A percentile compares a stretch with the other conserved stretches of the same genome.
phyloP scores from a whole-genome alignment of 331 rosid genomes.

The Cydonia oblonga region DNA sequence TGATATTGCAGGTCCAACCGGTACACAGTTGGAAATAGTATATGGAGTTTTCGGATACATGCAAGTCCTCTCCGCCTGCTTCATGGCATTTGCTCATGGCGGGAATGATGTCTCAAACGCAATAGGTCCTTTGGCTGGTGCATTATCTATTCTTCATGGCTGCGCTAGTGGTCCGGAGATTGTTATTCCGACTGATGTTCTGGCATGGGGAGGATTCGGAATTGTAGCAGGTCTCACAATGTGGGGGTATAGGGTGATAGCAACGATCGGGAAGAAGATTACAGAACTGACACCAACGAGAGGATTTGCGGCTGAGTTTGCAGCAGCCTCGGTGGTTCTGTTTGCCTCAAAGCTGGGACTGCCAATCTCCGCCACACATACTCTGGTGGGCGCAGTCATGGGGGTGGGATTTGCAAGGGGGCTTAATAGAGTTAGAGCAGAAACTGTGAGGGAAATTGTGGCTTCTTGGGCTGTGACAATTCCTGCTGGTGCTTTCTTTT shows the following conservation, averaged over 20 bases:
- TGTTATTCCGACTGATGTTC: constrained; percentile 82
- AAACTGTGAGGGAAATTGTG: constrained; percentile 92
- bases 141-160: constrained; percentile 81
- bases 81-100: constrained; percentile 98
- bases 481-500: constrained; percentile 70
- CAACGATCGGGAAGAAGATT: constrained; percentile 95
- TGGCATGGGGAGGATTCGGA: constrained; percentile 99
- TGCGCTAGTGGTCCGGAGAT: constrained; percentile 43
- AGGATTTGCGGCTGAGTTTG: constrained; percentile 99
- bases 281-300: constrained; percentile 94
- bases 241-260: constrained; percentile 96
- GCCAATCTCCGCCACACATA: constrained; percentile 91
- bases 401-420: constrained; percentile 98
- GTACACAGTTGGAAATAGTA: constrained; percentile 80
- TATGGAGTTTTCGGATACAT: constrained; percentile 92
- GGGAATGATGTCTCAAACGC: constrained; percentile 97
- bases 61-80: constrained; percentile 94
- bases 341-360: constrained; percentile 76
- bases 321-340: constrained; percentile 90
- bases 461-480: constrained; percentile 88
- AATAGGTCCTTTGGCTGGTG: constrained; percentile 90
- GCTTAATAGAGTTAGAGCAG: constrained; percentile 72
- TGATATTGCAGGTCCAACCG: constrained; percentile 83
- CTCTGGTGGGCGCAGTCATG: constrained; percentile 96
- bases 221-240: constrained; percentile 86